Conservation (phyloP, 176 grass and related monocot genomes). For the Avena sativa region DNA sequence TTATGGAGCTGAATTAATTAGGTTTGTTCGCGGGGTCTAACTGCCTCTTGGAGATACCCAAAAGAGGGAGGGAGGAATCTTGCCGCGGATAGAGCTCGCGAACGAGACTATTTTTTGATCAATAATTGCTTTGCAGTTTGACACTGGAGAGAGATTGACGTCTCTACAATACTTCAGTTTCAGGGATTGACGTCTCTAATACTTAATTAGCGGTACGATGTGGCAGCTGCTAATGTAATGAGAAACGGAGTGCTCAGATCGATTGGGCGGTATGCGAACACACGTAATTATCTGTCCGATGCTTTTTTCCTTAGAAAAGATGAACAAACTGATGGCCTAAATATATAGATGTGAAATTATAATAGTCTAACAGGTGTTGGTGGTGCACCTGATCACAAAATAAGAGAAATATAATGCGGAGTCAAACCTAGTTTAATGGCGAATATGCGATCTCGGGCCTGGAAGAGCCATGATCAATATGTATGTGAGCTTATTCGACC, state of each 20-base stretch:
- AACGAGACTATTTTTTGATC: constrained; percentile 22
- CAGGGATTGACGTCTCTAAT: neutral
- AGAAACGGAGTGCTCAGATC: constrained; percentile 13
- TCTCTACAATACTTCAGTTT: neutral
- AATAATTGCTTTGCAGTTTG: constrained; percentile 51
- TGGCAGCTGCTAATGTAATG: neutral
- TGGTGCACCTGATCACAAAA: constrained; percentile 9
- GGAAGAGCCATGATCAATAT: constrained; percentile 34
- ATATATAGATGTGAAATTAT: neutral
- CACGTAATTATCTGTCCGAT: constrained; percentile 22
- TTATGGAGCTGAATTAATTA: constrained; percentile 38
- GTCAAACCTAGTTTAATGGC: constrained; percentile 20
- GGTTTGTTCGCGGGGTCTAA: constrained; percentile 23
- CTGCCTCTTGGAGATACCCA: constrained; percentile 59
- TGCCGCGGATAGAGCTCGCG: constrained; percentile 54
- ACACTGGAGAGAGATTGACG: constrained; percentile 28
- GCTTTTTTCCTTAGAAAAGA: neutral
- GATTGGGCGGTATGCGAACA: neutral
- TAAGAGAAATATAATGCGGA: neutral
- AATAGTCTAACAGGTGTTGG: neutral
- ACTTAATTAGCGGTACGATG: constrained; percentile 1
- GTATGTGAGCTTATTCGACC: constrained; percentile 30
- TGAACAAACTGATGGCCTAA: neutral
- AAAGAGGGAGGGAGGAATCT: constrained; percentile 46
- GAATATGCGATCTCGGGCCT: constrained; percentile 32